Base-by-base conservation (phyloP, 169 alveolate species). In the Plasmodium malariae region DNA sequence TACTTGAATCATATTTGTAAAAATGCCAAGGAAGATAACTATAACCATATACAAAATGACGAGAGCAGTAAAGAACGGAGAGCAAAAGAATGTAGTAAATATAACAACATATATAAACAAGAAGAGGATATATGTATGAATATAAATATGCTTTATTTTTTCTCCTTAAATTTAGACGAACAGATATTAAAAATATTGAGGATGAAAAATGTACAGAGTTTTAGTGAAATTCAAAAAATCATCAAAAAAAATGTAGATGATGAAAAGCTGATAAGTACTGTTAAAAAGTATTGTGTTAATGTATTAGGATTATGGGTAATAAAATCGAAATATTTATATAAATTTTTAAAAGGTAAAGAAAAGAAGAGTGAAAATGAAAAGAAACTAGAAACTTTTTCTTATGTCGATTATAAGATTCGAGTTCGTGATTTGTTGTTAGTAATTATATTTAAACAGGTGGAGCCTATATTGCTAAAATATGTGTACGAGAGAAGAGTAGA, bases 281-380 rank as follows among this genome's bases (percentile, higher is more conserved):
- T 86, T 1, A 40, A 70, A 62, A 86, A 55, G 36, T 86, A 86
- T 70, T 86, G 92, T 57, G 74, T 86, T 24, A 86, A 68, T 48
- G 45, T 86, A 2, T 40, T 86, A 59, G 92, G 92, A 28, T 40
- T 71, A 21, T 86, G 92, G 92, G 67, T 86, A 17, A 70, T 86
- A 12, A 86, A 86, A 70, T 86, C 92, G n/a, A 86, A 86, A 34
- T 86, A 86, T 40, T 86, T 86, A 59, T 86, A 86, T 70, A 86
- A 86, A 86, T 86, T 86, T 86, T 57, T 86, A 45, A 69, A 71
- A 69, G 67, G 87, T 34, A 86, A 86, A 72, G 85, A 83, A 51
- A 21, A 68, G 3, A 60, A 60, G 40, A 62, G 51, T 4, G 91
- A 83, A 45, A 28, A 37, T 21, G 71, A 67, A 14, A 83, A 83